These are phyloP conservation scores for Populus hybrid DNA, from an alignment of 441 rosid species.

Conservation along the genomic window DNA sequence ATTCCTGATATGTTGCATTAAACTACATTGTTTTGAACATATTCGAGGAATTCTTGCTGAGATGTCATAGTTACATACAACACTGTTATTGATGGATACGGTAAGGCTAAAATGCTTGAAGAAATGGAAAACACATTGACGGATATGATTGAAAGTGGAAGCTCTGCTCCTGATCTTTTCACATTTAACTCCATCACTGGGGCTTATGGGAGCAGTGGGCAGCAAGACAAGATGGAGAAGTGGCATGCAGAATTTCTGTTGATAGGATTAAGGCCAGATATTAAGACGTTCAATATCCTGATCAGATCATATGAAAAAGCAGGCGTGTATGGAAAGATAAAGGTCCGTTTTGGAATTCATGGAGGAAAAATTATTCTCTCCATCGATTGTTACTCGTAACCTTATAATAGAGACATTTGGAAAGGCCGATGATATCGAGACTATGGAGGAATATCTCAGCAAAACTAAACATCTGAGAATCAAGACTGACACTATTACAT, in stretches of 20 bases:
- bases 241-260: conserved; percentile 74
- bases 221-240: conserved; percentile 59
- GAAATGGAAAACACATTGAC: conserved; percentile 63
- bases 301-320: conserved; percentile 64
- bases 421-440: conserved; percentile 51
- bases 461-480: conserved; percentile 72
- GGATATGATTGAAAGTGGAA: conserved; percentile 66
- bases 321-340: conserved; percentile 59
- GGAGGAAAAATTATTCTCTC: conserved; percentile 60
- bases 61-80: conserved; percentile 79
- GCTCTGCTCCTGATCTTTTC: conserved; percentile 60
- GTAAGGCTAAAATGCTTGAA: conserved; percentile 66
- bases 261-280: conserved; percentile 65
- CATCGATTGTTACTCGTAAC: conserved; percentile 55
- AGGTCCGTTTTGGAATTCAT: conserved; percentile 58
- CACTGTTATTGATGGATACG: conserved; percentile 66
- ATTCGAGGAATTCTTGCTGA: conserved; percentile 50
- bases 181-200: conserved; percentile 66
- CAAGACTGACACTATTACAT: conserved; percentile 75
- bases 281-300: conserved; percentile 63
- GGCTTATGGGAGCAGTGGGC: conserved; percentile 62
- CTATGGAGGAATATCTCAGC: conserved; percentile 63
- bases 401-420: conserved; percentile 64
- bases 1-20: conserved; percentile 55
- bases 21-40: conserved; percentile 46